A percentile compares a stretch with the other conserved stretches of the same genome.
Conservation (phyloP, 2,329 filamentous ascomycete genomes). For the Pseudogymnoascus sp. region DNA sequence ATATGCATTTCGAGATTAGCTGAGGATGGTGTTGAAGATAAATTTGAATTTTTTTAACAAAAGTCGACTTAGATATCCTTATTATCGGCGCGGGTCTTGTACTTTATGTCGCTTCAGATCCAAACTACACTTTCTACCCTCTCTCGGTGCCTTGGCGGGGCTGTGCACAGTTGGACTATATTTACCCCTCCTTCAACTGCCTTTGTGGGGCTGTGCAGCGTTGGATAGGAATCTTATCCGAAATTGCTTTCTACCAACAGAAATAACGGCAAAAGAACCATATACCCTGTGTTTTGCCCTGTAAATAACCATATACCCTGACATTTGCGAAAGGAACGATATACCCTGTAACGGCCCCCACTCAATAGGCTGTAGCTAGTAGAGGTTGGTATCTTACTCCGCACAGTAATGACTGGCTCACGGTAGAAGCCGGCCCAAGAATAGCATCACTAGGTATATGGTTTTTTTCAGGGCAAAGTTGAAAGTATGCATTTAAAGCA, state of each 20-base stretch:
- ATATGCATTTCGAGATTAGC: background rate
- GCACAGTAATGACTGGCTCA: too few relatives aligned
- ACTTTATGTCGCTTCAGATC: background rate
- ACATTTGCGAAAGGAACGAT: background rate
- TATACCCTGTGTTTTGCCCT: background rate
- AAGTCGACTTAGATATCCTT: background rate
- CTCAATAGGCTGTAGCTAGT: too few relatives aligned
- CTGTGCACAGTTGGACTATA: background rate
- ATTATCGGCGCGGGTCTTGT: background rate
- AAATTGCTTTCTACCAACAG: background rate
- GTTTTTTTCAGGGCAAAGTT: too few relatives aligned
- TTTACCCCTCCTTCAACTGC: background rate
- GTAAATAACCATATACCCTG: background rate
- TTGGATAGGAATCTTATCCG: background rate
- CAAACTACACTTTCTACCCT: background rate
- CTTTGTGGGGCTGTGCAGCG: background rate
- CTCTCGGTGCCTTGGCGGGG: background rate
- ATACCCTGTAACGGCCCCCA: background rate
- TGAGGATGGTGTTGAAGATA: background rate
- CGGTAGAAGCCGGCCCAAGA: too few relatives aligned
- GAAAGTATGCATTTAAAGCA: too few relatives aligned
- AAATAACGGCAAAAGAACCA: background rate
- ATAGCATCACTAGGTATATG: too few relatives aligned
- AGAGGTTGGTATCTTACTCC: too few relatives aligned
- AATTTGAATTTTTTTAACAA: background rate